Base-by-base conservation (phyloP, 306 rosid genomes). In the Casuarina cunninghamiana region DNA sequence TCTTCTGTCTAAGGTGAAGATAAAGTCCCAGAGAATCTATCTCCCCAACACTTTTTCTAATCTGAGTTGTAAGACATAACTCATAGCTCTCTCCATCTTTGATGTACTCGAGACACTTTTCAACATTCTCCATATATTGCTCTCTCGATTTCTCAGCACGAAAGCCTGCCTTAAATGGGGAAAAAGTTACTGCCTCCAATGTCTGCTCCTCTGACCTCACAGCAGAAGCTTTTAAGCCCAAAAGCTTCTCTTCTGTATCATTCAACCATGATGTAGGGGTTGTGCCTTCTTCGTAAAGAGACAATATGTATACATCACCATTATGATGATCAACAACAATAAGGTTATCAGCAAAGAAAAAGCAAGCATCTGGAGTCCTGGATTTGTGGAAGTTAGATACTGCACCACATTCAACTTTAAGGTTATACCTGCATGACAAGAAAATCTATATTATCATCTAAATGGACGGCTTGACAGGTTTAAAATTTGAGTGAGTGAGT, bases 71-170 rank as follows among this genome's bases (percentile, higher is more conserved):
- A 79, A 93, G 91, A 82, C 99, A 96, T 85, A 96, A 78, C 74
- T 96, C 99, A 42, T 96, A 96, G 86, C 99, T 96, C 79, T 96
- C 98, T 75, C 99, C 99, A 41, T 96, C 91, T 85, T 76, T 96
- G 41, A 96, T 96, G 89, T 91, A 96, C 51, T 86, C 73, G 76
- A 88, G 83, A 83, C 96, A 96, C 86, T 90, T 91, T 45, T 86
- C 79, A 16, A 96, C 93, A 88, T 93, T 94, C 71, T 83, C 81
- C 37, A 93, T 84, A 73, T 91, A 96, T 65, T 87, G 86, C 78
- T 86, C 93, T 84, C 83, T 86, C 73, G 96, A 88, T 86, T 86
- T 91, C 84, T 93, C 91, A 69, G 87, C 92, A 39, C 67, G 53
- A 84, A 96, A 90, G 73, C 86, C 89, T 44, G 75, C 88, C 82